A percentile compares a stretch with the other conserved stretches of the same genome.
phyloP scores from a whole-genome alignment of 2,329 filamentous ascomycete genomes.

The Pseudopithomyces chartarum region DNA sequence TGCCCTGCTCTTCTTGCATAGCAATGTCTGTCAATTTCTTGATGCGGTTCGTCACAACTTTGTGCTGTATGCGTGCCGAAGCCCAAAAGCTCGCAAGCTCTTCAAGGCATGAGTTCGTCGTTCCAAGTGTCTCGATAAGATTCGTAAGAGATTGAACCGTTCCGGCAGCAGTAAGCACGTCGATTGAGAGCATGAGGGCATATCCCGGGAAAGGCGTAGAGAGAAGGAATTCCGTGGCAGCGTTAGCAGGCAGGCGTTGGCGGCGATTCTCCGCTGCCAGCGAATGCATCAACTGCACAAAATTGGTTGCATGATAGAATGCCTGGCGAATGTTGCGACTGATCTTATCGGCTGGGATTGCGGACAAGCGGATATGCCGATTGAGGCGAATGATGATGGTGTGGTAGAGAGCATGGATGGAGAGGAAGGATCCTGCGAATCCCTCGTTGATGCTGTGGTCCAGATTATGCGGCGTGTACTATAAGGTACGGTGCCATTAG shows the following conservation, averaged over 20 bases:
- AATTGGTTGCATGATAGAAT: conserved; percentile 34
- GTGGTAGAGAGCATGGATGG: conserved; percentile 70
- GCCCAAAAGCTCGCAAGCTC: conserved; percentile 65
- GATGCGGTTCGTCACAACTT: conserved; percentile 55
- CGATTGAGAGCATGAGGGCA: conserved; percentile 66
- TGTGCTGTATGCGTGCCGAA: conserved; percentile 58
- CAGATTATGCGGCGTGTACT: conserved; percentile 62
- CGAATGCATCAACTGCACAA: conserved; percentile 41
- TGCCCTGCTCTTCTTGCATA: conserved; percentile 41
- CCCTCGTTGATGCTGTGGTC: conserved; percentile 59
- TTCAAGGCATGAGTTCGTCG: conserved; percentile 60
- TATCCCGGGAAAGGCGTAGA: conserved; percentile 65
- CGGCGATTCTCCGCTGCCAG: conserved; percentile 32
- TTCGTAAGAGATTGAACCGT: conserved; percentile 47
- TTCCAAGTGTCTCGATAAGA: conserved; percentile 60
- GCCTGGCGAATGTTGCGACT: conserved; percentile 37
- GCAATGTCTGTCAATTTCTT: conserved; percentile 50
- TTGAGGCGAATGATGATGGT: conserved; percentile 68
- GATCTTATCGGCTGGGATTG: conserved; percentile 33
- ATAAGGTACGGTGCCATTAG: not conserved
- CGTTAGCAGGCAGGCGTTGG: conserved; percentile 30
- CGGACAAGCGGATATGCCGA: conserved; percentile 54
- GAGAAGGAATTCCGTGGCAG: conserved; percentile 45
- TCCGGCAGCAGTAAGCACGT: conserved; percentile 68
- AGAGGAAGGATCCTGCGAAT: conserved; percentile 64